A percentile compares a stretch with the other conserved stretches of the same genome.
These are phyloP conservation scores for Pisolithus thermaeus DNA, from an alignment of 1,284 basidiomycete genomes.

Conservation along the genomic window DNA sequence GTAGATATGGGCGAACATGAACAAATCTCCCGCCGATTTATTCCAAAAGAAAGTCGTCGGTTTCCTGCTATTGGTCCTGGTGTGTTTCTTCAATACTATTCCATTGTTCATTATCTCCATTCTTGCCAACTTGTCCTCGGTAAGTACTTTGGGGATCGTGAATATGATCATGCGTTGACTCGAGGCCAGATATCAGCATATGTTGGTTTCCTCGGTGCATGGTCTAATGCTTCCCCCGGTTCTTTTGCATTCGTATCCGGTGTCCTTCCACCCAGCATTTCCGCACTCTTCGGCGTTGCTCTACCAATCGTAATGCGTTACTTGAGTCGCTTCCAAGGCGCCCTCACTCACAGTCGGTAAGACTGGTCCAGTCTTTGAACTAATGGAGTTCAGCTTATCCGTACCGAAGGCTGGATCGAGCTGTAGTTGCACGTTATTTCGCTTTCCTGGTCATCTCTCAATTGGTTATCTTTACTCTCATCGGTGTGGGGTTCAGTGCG, in stretches of 20 bases:
- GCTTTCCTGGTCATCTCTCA: slow-evolving; percentile 89
- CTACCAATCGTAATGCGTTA: slow-evolving; percentile 85
- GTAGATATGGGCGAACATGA: slow-evolving; percentile 86
- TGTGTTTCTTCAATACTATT: slow-evolving; percentile 91
- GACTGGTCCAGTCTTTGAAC: not conserved
- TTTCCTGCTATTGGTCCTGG: slow-evolving; percentile 65
- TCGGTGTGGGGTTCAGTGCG: slow-evolving; percentile 83
- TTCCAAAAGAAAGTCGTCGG: slow-evolving; percentile 67
- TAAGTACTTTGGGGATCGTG: slow-evolving; percentile 31
- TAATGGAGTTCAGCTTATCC: slow-evolving; percentile 1
- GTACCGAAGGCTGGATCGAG: slow-evolving; percentile 72
- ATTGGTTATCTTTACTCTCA: slow-evolving; percentile 86
- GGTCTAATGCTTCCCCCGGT: slow-evolving; percentile 54
- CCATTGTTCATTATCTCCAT: slow-evolving; percentile 79
- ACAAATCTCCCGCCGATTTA: slow-evolving; percentile 61
- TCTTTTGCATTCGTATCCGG: slow-evolving; percentile 78
- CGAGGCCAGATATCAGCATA: slow-evolving; percentile 51
- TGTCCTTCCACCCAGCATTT: slow-evolving; percentile 82
- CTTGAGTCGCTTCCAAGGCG: slow-evolving; percentile 79
- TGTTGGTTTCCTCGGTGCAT: slow-evolving; percentile 65
- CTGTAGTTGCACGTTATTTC: slow-evolving; percentile 87
- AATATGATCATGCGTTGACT: not conserved
- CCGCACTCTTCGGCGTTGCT: slow-evolving; percentile 85
- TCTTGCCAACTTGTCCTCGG: slow-evolving; percentile 72
- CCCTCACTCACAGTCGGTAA: slow-evolving; percentile 51